Base-by-base conservation (phyloP, 257 asterid genomes). In the Eucommia ulmoides region DNA sequence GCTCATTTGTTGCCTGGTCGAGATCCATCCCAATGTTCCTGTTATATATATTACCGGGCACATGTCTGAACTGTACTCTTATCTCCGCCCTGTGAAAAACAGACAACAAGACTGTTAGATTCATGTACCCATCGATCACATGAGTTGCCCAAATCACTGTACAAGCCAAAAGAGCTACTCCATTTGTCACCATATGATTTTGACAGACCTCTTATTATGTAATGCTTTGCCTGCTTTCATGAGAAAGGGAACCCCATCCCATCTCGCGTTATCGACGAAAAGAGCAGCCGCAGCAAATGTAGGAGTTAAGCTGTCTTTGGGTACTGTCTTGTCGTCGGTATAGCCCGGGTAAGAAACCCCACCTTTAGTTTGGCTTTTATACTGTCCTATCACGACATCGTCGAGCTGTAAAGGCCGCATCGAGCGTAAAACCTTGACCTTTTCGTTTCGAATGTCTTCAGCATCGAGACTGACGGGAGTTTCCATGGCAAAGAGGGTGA, bases 211-310 rank as follows among this genome's bases (percentile, higher is more conserved):
- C 72, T 67, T 73, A 59, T 70, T 68, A 41, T 82, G 88, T 55
- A 89, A 82, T 24, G 97, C 97, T 74, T 89, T 89, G 64, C 97
- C 97, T 8, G 97, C 96, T 73, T 89, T 89, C 97, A 89, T 89
- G 38, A 89, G 73, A 56, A 89, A 89, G 16, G 97, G 97, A 45
- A 89, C 97, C 24, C 97, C 97, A 25, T 89, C 97, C 97, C 97
- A 89, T 74, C 97, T 80, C 1, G 93, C 77, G 24, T 84, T 89
- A 62, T 84, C 84, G 33, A 89, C 85, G 74, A 89, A 82, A 62
- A 89, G 87, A 23, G 97, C 94, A 56, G 96, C 97, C 3, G 97
- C 97, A 56, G 97, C 96, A 71, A 89, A 89, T 35, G 97, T 89
- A 1, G 97, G 94, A 53, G 97, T 89, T 59, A 79, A 60, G 67